These are phyloP conservation scores for Moricandia moricandioides DNA, from an alignment of 345 rosid genomes.

Conservation along the genomic window DNA sequence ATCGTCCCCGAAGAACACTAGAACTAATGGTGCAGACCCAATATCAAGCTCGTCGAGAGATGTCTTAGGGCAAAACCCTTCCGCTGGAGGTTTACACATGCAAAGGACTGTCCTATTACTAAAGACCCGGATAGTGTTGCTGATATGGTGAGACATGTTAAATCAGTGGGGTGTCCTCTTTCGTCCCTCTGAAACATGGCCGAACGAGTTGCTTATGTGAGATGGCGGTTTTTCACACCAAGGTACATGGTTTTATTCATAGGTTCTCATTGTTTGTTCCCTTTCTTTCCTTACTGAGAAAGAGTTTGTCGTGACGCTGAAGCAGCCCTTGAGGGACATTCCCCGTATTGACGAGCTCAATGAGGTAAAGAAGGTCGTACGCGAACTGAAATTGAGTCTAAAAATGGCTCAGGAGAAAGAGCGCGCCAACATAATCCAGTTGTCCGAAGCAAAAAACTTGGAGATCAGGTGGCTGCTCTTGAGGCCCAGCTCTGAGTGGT, in stretches of 20 bases:
- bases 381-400: not conserved
- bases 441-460: too few relatives aligned
- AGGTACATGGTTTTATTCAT: not conserved
- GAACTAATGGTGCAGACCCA: too few relatives aligned
- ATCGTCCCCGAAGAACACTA: not conserved
- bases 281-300: not conserved
- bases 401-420: too few relatives aligned
- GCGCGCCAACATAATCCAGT: too few relatives aligned
- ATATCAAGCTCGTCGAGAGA: too few relatives aligned
- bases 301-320: not conserved
- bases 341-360: not conserved
- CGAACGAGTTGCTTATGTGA: not conserved
- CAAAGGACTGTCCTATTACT: not conserved
- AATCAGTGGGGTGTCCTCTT: not conserved
- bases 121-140: not conserved
- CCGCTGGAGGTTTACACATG: too few relatives aligned
- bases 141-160: not conserved
- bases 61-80: too few relatives aligned
- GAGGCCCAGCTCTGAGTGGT: too few relatives aligned
- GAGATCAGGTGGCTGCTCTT: too few relatives aligned
- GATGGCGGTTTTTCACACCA: not conserved
- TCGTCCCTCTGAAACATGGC: not conserved
- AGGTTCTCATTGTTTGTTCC: not conserved
- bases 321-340: not conserved
- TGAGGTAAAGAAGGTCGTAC: not conserved